These are phyloP conservation scores for Pyricularia sp. DNA, from an alignment of 2,329 filamentous ascomycete species.

Conservation along the genomic window DNA sequence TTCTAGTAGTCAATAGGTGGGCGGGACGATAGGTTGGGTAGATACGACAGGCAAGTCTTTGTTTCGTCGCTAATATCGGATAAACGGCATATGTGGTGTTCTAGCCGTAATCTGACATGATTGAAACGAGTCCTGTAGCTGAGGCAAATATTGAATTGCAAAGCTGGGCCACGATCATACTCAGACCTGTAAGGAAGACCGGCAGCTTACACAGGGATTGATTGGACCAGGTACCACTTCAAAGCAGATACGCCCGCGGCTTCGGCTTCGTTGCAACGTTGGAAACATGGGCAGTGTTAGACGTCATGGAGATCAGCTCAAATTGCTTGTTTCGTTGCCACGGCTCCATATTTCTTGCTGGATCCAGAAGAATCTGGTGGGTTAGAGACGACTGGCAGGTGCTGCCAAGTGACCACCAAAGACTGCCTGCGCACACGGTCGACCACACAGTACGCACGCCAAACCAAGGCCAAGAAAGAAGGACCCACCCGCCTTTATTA, in stretches of 20 bases:
- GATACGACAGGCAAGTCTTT: neutral
- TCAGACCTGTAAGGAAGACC: no score
- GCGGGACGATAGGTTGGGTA: neutral
- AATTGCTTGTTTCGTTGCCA: neutral
- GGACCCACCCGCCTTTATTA: neutral
- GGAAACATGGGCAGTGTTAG: no score
- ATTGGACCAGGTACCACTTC: neutral
- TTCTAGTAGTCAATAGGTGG: neutral
- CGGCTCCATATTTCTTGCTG: no score
- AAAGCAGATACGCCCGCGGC: neutral
- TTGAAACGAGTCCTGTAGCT: neutral
- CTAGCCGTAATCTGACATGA: neutral
- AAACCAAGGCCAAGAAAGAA: neutral
- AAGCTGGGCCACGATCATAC: neutral
- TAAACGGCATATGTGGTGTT: neutral
- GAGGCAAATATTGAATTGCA: neutral
- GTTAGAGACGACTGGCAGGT: neutral
- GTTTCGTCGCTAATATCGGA: neutral
- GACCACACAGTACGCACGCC: neutral
- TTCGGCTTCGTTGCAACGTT: neutral
- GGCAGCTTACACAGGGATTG: no score
- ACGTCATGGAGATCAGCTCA: neutral
- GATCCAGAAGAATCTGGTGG: neutral
- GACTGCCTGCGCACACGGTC: neutral
- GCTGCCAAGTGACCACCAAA: neutral